Evolutionary conservation across 768 basidiomycete species (phyloP).

Genomic region (Naganishia kalamii): DNA sequence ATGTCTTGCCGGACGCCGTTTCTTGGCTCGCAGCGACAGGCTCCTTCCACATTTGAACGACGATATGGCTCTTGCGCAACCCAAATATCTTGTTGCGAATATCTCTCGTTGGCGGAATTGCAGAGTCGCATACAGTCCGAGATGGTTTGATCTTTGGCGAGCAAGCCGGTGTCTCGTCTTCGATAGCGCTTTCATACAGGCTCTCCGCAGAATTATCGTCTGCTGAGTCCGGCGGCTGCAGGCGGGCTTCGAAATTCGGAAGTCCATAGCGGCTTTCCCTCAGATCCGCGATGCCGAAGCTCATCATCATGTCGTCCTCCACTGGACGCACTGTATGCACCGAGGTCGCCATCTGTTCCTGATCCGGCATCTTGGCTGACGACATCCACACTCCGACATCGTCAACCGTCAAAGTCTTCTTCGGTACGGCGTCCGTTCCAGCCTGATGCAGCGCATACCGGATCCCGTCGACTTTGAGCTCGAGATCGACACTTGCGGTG

Average conservation of each 20-base stretch:
- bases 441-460: slow-evolving; percentile 26
- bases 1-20: slow-evolving; percentile 52
- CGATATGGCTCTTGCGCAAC: neutral
- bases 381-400: slow-evolving; percentile 5
- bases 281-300: slow-evolving; percentile 46
- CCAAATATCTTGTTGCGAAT: slow-evolving; percentile 4
- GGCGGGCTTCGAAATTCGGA: neutral
- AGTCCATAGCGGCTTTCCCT: slow-evolving; percentile 30
- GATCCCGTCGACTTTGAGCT: slow-evolving; percentile 35
- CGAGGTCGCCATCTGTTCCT: too few species aligned
- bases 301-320: slow-evolving; percentile 43
- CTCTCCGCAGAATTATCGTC: neutral
- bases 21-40: slow-evolving; percentile 53
- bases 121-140: neutral
- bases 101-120: neutral
- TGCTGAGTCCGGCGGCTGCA: neutral
- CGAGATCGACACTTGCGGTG: slow-evolving; percentile 28
- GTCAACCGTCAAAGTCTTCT: slow-evolving; percentile 3
- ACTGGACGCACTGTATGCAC: too few species aligned
- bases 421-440: neutral
- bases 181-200: slow-evolving; percentile 15
- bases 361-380: too few species aligned
- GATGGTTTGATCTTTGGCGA: slow-evolving; percentile 54
- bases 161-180: slow-evolving; percentile 30
- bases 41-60: slow-evolving; percentile 14